Percentiles rank a stretch among this genome's conserved stretches.
Conservation (phyloP, 23 red algal species). For the Gracilaria gracilis region DNA sequence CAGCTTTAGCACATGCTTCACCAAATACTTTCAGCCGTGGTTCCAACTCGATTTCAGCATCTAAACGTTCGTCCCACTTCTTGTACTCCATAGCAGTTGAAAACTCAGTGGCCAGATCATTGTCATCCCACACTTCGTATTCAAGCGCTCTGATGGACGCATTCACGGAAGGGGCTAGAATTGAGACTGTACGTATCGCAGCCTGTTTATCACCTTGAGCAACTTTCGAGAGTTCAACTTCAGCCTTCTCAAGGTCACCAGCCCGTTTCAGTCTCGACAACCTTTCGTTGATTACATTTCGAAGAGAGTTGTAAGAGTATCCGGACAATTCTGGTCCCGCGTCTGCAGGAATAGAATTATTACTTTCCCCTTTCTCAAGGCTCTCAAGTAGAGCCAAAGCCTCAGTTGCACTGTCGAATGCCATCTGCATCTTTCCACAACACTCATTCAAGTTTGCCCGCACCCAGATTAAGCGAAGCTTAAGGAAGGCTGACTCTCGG, state of each 20-base stretch:
- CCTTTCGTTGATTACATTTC: conserved; percentile 28
- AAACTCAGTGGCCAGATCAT: conserved; percentile 53
- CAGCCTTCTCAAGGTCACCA: conserved; percentile 68
- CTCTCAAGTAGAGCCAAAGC: conserved; percentile 31
- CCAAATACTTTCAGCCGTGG: conserved; percentile 48
- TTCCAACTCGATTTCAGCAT: conserved; percentile 69
- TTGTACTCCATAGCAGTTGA: conserved; percentile 31
- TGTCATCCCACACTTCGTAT: conserved; percentile 37
- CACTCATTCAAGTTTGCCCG: conserved; percentile 52
- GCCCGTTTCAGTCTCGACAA: conserved; percentile 33
- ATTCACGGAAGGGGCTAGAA: conserved; percentile 66
- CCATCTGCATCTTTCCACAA: conserved; percentile 52
- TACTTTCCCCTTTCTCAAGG: background rate
- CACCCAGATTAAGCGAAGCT: conserved; percentile 48
- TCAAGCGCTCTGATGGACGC: conserved; percentile 31
- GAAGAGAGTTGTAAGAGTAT: conserved; percentile 27
- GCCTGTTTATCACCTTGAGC: conserved; percentile 58
- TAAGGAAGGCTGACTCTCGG: conserved; percentile 27
- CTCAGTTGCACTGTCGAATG: conserved; percentile 44
- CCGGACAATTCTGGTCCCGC: conserved; percentile 65
- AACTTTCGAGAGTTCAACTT: conserved; percentile 65
- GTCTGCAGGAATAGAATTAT: conserved; percentile 22
- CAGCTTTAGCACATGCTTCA: conserved; percentile 57
- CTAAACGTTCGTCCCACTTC: conserved; percentile 46
- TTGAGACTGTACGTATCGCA: conserved; percentile 57